Percentiles rank a stretch among this genome's conserved stretches.
Conservation (phyloP, 805 yeast genomes). For the Lipomyces yamanashiensis region DNA sequence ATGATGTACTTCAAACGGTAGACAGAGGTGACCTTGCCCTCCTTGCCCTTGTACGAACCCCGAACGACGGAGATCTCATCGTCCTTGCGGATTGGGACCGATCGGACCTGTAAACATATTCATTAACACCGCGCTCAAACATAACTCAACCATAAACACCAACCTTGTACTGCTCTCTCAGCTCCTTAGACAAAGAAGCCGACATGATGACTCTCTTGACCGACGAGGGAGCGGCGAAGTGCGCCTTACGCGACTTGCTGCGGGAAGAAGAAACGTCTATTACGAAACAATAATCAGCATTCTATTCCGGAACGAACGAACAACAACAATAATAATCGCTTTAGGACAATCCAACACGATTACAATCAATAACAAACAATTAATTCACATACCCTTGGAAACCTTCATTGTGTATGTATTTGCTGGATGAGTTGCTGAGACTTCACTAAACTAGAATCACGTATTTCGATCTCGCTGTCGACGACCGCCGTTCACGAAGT, state of each 20-base stretch:
- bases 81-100: conserved; percentile 97
- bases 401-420: conserved; percentile 33
- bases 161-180: conserved; percentile 90
- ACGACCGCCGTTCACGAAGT: conserved; percentile 4
- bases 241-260: conserved; percentile 99
- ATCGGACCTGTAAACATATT: conserved; percentile 55
- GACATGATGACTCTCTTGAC: conserved; percentile 93
- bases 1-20: conserved; percentile 98
- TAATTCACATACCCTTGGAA: conserved; percentile 26
- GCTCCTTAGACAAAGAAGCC: conserved; percentile 99
- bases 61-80: conserved; percentile 95
- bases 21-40: conserved; percentile 96
- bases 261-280: conserved; percentile 98
- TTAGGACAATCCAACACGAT: background rate
- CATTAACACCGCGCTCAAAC: background rate
- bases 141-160: background rate
- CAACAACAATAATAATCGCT: background rate
- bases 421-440: conserved; percentile 11
- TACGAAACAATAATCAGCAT: conserved; percentile 10
- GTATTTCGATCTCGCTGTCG: conserved; percentile 7
- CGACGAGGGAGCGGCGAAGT: conserved; percentile 97
- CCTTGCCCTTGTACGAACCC: conserved; percentile 99
- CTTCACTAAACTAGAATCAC: conserved; percentile 12
- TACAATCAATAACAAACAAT: background rate
- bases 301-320: background rate